Conservation (phyloP, 2,329 filamentous ascomycete genomes). For the Davidsoniella neocaledoniae region DNA sequence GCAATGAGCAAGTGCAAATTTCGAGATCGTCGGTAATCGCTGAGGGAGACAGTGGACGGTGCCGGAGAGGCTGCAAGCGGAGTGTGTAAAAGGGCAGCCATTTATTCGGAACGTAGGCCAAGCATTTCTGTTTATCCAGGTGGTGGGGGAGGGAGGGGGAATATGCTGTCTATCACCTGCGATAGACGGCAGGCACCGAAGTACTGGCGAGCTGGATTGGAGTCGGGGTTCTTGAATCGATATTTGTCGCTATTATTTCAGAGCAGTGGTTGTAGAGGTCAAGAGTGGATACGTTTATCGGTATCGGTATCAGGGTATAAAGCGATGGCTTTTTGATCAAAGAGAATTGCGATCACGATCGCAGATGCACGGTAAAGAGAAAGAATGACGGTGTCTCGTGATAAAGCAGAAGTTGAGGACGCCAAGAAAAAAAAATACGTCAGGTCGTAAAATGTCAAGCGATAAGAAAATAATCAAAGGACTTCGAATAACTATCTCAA, state of each 20-base stretch:
- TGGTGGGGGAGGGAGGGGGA: not conserved
- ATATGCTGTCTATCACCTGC: not conserved
- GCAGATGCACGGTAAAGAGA: not conserved
- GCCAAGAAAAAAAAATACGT: not conserved
- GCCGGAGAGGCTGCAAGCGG: slow-evolving; percentile 15
- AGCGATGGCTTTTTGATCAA: not conserved
- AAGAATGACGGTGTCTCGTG: not conserved
- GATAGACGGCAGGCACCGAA: too few species aligned
- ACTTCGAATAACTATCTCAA: too few species aligned
- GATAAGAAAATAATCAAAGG: too few species aligned
- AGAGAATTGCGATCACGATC: not conserved
- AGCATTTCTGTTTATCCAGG: not conserved
- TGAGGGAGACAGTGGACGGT: slow-evolving; percentile 22
- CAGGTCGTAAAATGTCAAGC: not conserved
- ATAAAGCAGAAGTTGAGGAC: too few species aligned
- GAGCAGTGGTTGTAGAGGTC: not conserved
- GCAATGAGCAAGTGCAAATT: slow-evolving; percentile 43
- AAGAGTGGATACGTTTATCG: not conserved
- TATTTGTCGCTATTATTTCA: not conserved
- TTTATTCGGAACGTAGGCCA: slow-evolving; percentile 3
- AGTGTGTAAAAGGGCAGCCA: slow-evolving; percentile 7
- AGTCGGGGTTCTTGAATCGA: not conserved
- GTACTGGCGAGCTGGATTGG: not conserved
- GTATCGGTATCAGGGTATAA: not conserved
- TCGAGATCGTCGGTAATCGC: slow-evolving; percentile 20